Base-by-base conservation (phyloP, 305 asterid genomes). In the Vinca major region DNA sequence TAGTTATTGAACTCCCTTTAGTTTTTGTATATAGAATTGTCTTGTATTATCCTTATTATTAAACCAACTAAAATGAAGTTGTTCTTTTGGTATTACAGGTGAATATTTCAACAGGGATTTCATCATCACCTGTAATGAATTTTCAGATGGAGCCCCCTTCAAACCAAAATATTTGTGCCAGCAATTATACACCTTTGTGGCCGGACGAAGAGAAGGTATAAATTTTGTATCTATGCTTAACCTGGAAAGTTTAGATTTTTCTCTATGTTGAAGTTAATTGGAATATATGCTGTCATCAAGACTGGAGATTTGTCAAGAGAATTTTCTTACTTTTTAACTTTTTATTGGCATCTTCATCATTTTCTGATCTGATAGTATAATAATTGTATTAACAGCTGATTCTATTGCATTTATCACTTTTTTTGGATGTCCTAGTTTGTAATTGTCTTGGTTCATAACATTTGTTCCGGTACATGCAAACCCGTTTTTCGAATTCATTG, bases 111-210 rank as follows among this genome's bases (percentile, higher is more conserved):
- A 56, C 90, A 4, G 88, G 85, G 72, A 87, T 87, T 71, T 78
- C 89, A 61, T 70, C 87, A 51, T 81, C 93, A 40, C 76, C 95
- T 61, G 80, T 78, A 55, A 33, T 77, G 49, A 81, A 76, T 79
- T 83, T 83, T 68, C 95, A 79, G 80, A 84, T 79, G 83, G 98
- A 92, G 98, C 98, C 90, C 98, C 98, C 96, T 92, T 92, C 97
- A 87, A 90, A 86, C 96, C 98, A 90, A 92, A 92, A 72, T 77
- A 77, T 74, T 75, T 80, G 72, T 58, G 73, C 77, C 44, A 77
- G 76, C 79, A 84, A 68, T 72, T 82, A 83, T 57, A 51, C 76
- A 19, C 83, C 83, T 26, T 71, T 77, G 63, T 82, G 80, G 80
- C 80, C 82, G n/a, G 95, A 85, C 77, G 94, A 86, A 60, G 91